A percentile compares a stretch with the other conserved stretches of the same genome.
Evolutionary conservation across 1,284 basidiomycete genomes (phyloP).

Genomic region (Stygiomarasmius scandens): DNA sequence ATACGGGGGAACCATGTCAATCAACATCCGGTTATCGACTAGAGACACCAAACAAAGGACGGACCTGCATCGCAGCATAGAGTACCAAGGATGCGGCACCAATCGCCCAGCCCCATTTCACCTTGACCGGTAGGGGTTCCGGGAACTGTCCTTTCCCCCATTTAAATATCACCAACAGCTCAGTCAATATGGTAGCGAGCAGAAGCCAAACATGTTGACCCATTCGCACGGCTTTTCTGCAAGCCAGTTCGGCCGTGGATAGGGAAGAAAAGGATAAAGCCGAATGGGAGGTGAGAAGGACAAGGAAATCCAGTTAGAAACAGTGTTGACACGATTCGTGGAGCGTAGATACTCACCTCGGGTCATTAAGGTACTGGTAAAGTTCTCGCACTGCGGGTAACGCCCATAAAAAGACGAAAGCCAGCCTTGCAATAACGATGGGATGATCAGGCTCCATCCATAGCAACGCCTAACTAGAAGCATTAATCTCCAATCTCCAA

Average conservation of each 20-base stretch:
- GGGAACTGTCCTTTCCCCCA: slow-evolving; percentile 76
- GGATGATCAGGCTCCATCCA: slow-evolving; percentile 91
- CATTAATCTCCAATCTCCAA: not conserved
- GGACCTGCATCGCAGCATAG: slow-evolving; percentile 70
- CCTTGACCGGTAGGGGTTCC: slow-evolving; percentile 60
- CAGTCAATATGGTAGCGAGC: slow-evolving; percentile 79
- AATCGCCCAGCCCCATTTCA: slow-evolving; percentile 67
- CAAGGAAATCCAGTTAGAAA: not conserved
- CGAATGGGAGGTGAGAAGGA: slow-evolving; percentile 10
- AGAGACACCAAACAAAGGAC: slow-evolving; percentile 20
- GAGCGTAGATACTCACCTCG: slow-evolving; percentile 52
- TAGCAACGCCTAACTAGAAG: slow-evolving; percentile 57
- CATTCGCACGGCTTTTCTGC: slow-evolving; percentile 78
- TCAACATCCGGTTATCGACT: not conserved
- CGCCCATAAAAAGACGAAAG: slow-evolving; percentile 78
- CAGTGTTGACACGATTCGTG: not conserved
- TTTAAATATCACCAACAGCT: slow-evolving; percentile 73
- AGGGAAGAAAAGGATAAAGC: slow-evolving; percentile 12
- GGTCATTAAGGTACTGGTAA: slow-evolving; percentile 78
- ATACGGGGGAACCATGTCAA: slow-evolving; percentile 10
- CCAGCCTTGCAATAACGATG: slow-evolving; percentile 73
- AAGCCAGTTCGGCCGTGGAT: slow-evolving; percentile 7
- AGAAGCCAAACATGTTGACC: slow-evolving; percentile 85
- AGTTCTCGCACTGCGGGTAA: slow-evolving; percentile 80
- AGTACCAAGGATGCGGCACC: slow-evolving; percentile 59